Evolutionary conservation across 805 yeast genomes (phyloP), one percentile per base, ranked within the genome.

Genomic region (Groenewaldozyma salmanticensis): DNA sequence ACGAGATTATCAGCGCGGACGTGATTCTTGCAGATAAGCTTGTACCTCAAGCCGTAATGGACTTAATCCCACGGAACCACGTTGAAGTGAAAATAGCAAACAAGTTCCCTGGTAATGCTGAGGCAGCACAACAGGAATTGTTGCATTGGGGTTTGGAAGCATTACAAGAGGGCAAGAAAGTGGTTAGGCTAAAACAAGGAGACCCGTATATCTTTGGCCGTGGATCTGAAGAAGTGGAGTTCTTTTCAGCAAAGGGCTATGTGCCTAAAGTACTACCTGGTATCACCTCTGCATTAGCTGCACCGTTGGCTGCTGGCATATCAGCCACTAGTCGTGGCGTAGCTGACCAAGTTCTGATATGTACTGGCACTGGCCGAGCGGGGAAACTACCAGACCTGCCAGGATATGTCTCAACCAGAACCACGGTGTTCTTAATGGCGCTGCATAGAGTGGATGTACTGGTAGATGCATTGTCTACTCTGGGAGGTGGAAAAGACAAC

Each of bases 31-130:
- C 96, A 1, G 97, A 90, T 58, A 90, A 90, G 55, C 69, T 90
- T 20, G 96, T 90, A 0, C 97, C 97, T 3, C 83, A 81, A 51
- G 81, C 79, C 51, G 94, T 90, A 1, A 64, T 90, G 27, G 84
- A 80, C 35, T 62, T 88, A 16, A 79, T 90, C n/a, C 96, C 96
- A 0, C 58, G 71, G 22, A 68, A 69, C 22, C 39, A 37, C 17
- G 83, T 94, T 1, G 79, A 78, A 35, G 66, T 81, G 3, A 86
- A 82, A 57, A 87, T 90, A 44, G 97, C 97, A 1, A 72, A 86
- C 32, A 90, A 90, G 60, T 90, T 87, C 63, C 97, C 97, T 2
- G 97, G 97, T 1, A 90, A 90, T 58, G 96, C 97, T 1, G 96
- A 87, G 54, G 72, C 73, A 37, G 97, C 97, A 0, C 97, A 90